Evolutionary conservation across 1,284 basidiomycete species (phyloP).

Genomic region (Sparassis latifolia): DNA sequence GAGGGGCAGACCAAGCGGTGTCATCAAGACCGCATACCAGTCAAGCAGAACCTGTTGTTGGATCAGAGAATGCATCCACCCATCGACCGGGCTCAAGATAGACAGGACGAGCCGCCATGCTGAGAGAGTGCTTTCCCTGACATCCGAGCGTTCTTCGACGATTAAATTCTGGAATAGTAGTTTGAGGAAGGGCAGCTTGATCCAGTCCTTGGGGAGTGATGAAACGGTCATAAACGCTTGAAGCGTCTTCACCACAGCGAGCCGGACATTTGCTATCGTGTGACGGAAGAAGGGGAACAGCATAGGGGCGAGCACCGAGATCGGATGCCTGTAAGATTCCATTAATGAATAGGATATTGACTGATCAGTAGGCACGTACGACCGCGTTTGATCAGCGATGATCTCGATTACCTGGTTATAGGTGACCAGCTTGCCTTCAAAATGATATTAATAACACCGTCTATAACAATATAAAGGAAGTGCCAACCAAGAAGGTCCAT

Average conservation of each 20-base stretch:
- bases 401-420: constrained; percentile 77
- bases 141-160: constrained; percentile 85
- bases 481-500: constrained; percentile 88
- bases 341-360: background rate
- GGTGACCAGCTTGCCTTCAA: constrained; percentile 71
- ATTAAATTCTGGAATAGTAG: constrained; percentile 94
- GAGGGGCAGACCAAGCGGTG: constrained; percentile 81
- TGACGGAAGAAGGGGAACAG: constrained; percentile 98
- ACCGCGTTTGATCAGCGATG: constrained; percentile 57
- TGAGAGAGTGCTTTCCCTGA: constrained; percentile 73
- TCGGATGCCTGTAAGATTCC: constrained; percentile 50
- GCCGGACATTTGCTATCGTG: constrained; percentile 89
- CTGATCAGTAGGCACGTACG: constrained; percentile 41
- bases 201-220: constrained; percentile 79
- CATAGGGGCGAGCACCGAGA: constrained; percentile 78
- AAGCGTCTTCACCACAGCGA: constrained; percentile 89
- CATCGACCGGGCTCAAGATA: constrained; percentile 40
- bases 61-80: constrained; percentile 46
- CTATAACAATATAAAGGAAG: constrained; percentile 9
- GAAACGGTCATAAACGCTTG: constrained; percentile 80
- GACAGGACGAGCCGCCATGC: constrained; percentile 76
- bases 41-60: constrained; percentile 54
- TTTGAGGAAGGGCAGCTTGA: constrained; percentile 71
- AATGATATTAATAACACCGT: constrained; percentile 2
- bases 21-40: constrained; percentile 90